Conservation (phyloP, 2,329 filamentous ascomycete species). For the Berkeleyomyces rouxiae region DNA sequence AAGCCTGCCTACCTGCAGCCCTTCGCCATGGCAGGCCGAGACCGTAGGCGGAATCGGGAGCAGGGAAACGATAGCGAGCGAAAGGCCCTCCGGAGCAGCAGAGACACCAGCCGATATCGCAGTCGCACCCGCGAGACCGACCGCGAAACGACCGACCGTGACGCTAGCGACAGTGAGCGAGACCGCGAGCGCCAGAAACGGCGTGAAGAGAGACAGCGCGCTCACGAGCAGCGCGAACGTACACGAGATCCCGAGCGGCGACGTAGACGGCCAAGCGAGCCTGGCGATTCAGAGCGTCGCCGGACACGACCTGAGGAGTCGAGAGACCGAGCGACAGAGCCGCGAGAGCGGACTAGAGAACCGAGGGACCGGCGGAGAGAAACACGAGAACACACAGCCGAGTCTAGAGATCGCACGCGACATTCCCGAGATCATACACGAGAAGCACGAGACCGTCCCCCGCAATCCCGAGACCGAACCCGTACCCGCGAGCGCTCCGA, state of each 20-base stretch:
- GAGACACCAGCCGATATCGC: conserved; percentile 3
- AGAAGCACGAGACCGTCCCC: not conserved
- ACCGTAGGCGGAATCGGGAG: conserved; percentile 10
- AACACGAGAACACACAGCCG: not conserved
- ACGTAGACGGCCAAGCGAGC: not conserved
- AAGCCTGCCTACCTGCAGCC: not conserved
- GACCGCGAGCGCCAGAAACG: conserved; percentile 5
- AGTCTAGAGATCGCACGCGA: not conserved
- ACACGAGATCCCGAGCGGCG: not conserved
- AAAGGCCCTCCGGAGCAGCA: conserved; percentile 4
- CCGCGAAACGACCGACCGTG: not conserved
- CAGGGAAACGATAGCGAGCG: conserved; percentile 12
- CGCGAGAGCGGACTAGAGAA: not conserved
- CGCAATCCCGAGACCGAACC: not conserved
- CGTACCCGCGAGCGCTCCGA: conserved; percentile 2
- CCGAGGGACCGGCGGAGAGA: not conserved
- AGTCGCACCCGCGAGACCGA: conserved; percentile 2
- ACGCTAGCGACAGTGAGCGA: not conserved
- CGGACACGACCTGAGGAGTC: not conserved
- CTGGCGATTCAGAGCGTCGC: not conserved
- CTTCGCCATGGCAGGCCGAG: conserved; percentile 2
- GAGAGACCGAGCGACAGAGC: not conserved
- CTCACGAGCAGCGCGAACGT: not conserved
- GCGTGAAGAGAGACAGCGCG: not conserved
- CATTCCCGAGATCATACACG: not conserved